Conservation (phyloP, 371 early-diverging fungal species). For the Massospora cicadina region DNA sequence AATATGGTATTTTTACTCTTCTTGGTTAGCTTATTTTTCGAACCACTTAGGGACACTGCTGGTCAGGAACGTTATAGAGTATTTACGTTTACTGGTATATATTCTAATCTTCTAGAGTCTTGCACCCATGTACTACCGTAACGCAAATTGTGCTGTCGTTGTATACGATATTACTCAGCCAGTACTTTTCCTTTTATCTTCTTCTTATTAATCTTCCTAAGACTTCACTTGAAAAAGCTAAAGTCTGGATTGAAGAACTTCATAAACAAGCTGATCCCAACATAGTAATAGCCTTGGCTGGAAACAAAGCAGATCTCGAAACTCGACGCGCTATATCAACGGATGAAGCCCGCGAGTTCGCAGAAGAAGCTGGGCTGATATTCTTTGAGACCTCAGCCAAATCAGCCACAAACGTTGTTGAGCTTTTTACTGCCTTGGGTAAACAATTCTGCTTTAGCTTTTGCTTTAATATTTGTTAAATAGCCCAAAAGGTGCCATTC, state of each 20-base stretch:
- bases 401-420: conserved; percentile 65
- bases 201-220: not conserved
- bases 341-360: conserved; percentile 76
- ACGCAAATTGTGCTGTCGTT: conserved; percentile 89
- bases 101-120: conserved; percentile 38
- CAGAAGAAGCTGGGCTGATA: conserved; percentile 63
- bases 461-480: not conserved
- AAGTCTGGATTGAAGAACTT: conserved; percentile 96
- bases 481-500: conserved; percentile 50
- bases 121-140: conserved; percentile 98
- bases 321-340: conserved; percentile 50
- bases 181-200: conserved; percentile 19
- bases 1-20: conserved; percentile 42
- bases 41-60: conserved; percentile 69
- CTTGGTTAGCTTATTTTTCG: not conserved
- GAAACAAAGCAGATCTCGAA: conserved; percentile 84
- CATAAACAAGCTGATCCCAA: conserved; percentile 87
- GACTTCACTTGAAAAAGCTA: conserved; percentile 76
- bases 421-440: conserved; percentile 78
- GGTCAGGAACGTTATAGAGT: conserved; percentile 89
- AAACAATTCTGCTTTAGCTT: conserved; percentile 2
- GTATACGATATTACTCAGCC: conserved; percentile 95
- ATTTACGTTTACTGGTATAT: conserved; percentile 11
- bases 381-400: conserved; percentile 93
- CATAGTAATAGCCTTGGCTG: conserved; percentile 93